Evolutionary conservation across 352 stramenopile genomes (phyloP).

Genomic region (Phytophthora hybrid): DNA sequence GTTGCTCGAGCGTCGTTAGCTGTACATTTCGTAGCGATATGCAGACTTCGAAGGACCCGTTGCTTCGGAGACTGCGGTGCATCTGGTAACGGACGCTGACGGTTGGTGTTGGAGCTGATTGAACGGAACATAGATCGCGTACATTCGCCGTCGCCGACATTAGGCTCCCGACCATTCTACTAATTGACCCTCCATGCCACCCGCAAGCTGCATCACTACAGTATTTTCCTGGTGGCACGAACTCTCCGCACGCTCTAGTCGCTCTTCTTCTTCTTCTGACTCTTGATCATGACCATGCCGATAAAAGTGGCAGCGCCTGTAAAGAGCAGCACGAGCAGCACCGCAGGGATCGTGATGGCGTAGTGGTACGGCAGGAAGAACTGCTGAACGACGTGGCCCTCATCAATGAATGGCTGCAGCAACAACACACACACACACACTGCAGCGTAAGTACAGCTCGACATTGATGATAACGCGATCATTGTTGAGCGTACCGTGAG

Average conservation of each 20-base stretch:
- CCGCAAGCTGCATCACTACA: neutral
- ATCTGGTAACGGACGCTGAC: constrained; percentile 19
- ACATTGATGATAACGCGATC: neutral
- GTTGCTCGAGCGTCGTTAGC: constrained; percentile 16
- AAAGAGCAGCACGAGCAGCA: constrained; percentile 89
- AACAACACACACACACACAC: neutral
- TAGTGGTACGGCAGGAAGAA: constrained; percentile 92
- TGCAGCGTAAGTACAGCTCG: neutral
- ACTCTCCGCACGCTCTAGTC: constrained; percentile 30
- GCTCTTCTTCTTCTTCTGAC: constrained; percentile 80
- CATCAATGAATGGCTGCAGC: constrained; percentile 87
- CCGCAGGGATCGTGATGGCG: constrained; percentile 87
- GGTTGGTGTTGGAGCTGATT: constrained; percentile 16
- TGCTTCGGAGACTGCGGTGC: constrained; percentile 17
- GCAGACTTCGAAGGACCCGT: constrained; percentile 7
- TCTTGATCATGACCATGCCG: constrained; percentile 91
- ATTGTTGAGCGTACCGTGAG: constrained; percentile 68
- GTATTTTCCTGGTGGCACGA: neutral
- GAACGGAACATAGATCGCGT: constrained; percentile 34
- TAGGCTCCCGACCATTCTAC: constrained; percentile 16
- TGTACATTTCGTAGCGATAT: constrained; percentile 32
- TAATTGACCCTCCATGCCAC: constrained; percentile 18
- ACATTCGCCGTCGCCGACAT: constrained; percentile 22
- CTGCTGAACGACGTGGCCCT: constrained; percentile 76
- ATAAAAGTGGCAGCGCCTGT: constrained; percentile 87